Evolutionary conservation across 1,284 basidiomycete genomes (phyloP), one percentile per base, ranked within the genome.

Genomic region (Heterobasidion occidentale): DNA sequence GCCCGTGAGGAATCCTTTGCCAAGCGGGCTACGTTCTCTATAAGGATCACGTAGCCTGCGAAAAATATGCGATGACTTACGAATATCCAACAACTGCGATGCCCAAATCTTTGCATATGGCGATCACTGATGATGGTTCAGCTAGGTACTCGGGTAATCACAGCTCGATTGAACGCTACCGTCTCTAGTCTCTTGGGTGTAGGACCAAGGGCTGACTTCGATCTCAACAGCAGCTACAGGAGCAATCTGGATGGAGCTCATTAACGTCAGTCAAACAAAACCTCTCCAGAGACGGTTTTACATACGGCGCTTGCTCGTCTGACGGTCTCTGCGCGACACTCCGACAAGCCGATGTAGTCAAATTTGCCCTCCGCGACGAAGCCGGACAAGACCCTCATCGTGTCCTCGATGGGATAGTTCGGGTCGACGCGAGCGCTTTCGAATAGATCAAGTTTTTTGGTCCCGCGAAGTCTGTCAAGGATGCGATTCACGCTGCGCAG

Each of bases 1-100:
- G 2, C 82, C 80, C 3, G 78, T 76, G 36, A 86, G 67, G 64
- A 85, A 75, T 1, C 84, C 84, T 33, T 73, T 69, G 1, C 80
- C 81, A 6, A 84, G 72, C 0, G 83, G 82, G 4, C 74, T 61
- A 34, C 38, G 9, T 15, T n/a, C 45, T 3, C 46, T 20, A 15
- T 46, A 27, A 45, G 46, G 8, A 17, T 11, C 15, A 17, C 11
- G 7, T 2, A 33, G 12, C 14, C 27, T 15, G 12, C 12, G 48
- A 35, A 7, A 47, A 35, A 15, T 17, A 27, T 7, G 14, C 3
- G 6, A 15, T 9, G 7, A 42, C 59, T 15, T 51, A 60, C 57
- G 57, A 78, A 64, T 87, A 87, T 19, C 77, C 80, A 9, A 76
- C 67, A 38, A 86, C 71, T 12, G 82, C 71, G 44, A 81, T 71